Conservation (phyloP, 495 filamentous ascomycete genomes). For the Pseudoneurospora amorphoporcata region DNA sequence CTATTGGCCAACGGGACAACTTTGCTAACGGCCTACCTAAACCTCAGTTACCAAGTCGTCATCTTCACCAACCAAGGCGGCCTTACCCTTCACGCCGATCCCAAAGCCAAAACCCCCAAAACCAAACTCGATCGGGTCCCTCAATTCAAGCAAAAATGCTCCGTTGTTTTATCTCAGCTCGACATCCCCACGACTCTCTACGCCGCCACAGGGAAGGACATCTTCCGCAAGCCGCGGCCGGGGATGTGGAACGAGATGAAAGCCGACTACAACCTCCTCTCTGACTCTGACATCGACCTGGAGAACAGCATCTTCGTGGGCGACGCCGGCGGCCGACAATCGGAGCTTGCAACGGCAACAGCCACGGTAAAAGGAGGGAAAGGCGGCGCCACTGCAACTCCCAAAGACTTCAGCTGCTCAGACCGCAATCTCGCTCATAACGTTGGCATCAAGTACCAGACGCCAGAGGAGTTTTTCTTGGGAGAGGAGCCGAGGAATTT, state of each 20-base stretch:
- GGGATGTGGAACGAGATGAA: conserved; percentile 87
- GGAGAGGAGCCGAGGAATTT: conserved; percentile 51
- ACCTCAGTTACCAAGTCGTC: conserved; percentile 57
- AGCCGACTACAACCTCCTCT: conserved; percentile 57
- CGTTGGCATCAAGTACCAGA: conserved; percentile 65
- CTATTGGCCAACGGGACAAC: background rate
- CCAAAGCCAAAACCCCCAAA: conserved; percentile 53
- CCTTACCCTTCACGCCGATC: conserved; percentile 58
- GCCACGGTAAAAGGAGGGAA: conserved; percentile 42
- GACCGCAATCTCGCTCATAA: conserved; percentile 83
- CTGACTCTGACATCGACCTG: conserved; percentile 50
- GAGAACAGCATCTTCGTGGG: conserved; percentile 73
- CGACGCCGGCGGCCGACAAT: conserved; percentile 59
- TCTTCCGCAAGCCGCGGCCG: conserved; percentile 72
- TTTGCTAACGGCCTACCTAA: background rate
- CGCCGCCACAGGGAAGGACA: conserved; percentile 71
- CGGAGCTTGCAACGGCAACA: conserved; percentile 57
- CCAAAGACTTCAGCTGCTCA: conserved; percentile 58
- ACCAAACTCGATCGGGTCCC: conserved; percentile 49
- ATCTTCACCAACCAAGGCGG: conserved; percentile 85
- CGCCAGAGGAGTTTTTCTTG: conserved; percentile 88
- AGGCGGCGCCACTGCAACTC: conserved; percentile 7
- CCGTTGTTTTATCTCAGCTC: conserved; percentile 56
- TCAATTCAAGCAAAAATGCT: conserved; percentile 71
- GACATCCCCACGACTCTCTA: conserved; percentile 72